Base-by-base conservation (phyloP, 2,329 filamentous ascomycete species). In the Scedosporium aurantiacum region DNA sequence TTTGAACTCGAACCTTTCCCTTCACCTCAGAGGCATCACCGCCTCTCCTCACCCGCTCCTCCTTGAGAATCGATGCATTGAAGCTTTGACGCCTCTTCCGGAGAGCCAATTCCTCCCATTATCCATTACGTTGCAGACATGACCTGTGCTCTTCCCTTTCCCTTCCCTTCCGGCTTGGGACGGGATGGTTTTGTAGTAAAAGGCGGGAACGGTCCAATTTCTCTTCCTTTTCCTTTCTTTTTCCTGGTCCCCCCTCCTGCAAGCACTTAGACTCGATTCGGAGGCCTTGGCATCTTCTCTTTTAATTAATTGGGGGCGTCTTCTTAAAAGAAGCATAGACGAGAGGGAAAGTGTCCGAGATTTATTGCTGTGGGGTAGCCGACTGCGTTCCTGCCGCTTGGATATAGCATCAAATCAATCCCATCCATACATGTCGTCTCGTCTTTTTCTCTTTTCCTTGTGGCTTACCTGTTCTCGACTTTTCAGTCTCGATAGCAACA, bases 241-340 rank as follows among this genome's bases (percentile, higher is more conserved):
- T 54, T 54, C 18, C 18, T 54, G 18, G 18, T 21, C 23, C 23
- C 23, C 41, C 43, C 43, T 52, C 47, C 18, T 60, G 58, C 58
- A 60, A 60, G 45, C 58, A 55, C 58, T 60, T 60, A 43, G 47
- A 55, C 58, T 40, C 21, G 18, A 55, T 55, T 47, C 47, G 58
- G 58, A 18, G 50, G 50, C 12, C 50, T 5, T 23, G 21, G 50
- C 50, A 27, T 54, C 23, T 10, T 47, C 14, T n/a, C 16, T 45
- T 32, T 32, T 10, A 60, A 37, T 37, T 37, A 37, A 37, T 37
- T 37, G 32, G 32, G 32, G 32, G 41, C n/a, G n/a, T 14, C 43
- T 6, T 52, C 16, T 32, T 50, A 37, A 37, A 37, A n/a, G 16
- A 23, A 23, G 41, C 21, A 50, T 32, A 28, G 12, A 27, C 23